Conservation (phyloP, 2,329 filamentous ascomycete species). For the Clonostachys sp. region DNA sequence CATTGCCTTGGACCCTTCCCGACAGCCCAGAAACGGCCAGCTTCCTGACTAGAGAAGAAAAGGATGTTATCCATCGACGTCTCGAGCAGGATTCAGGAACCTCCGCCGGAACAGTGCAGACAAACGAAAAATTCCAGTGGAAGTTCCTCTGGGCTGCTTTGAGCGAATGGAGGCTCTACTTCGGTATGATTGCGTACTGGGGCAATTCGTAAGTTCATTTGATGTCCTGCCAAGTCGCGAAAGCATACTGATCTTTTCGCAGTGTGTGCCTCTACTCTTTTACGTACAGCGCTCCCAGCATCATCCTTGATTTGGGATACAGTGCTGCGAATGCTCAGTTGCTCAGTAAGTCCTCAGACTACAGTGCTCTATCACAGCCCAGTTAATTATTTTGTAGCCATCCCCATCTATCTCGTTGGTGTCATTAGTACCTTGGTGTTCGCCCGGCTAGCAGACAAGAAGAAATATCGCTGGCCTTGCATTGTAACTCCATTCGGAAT, state of each 20-base stretch:
- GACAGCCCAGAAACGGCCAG: constrained; percentile 6
- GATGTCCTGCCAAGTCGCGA: neutral
- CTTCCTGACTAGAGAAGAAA: constrained; percentile 1
- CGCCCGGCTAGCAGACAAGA: constrained; percentile 3
- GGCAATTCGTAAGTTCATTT: constrained; percentile 15
- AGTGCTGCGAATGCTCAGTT: constrained; percentile 17
- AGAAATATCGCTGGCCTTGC: constrained; percentile 3
- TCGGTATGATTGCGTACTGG: constrained; percentile 28
- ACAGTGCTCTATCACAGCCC: neutral
- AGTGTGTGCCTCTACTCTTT: constrained; percentile 21
- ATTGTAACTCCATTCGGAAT: constrained; percentile 6
- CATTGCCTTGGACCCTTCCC: constrained; percentile 42
- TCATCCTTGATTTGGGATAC: constrained; percentile 33
- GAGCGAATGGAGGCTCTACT: constrained; percentile 34
- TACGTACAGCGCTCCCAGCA: constrained; percentile 23
- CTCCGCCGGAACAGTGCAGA: neutral
- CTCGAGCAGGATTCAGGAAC: neutral
- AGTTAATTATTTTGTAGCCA: neutral
- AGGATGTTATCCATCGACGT: neutral
- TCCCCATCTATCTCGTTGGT: constrained; percentile 3
- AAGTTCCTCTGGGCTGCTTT: constrained; percentile 15
- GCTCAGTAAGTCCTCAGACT: neutral
- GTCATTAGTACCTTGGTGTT: constrained; percentile 4
- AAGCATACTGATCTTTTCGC: neutral
- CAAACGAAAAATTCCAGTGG: constrained; percentile 3